phyloP scores from a whole-genome alignment of 805 yeast species.

The Teunomyces kruisii region DNA sequence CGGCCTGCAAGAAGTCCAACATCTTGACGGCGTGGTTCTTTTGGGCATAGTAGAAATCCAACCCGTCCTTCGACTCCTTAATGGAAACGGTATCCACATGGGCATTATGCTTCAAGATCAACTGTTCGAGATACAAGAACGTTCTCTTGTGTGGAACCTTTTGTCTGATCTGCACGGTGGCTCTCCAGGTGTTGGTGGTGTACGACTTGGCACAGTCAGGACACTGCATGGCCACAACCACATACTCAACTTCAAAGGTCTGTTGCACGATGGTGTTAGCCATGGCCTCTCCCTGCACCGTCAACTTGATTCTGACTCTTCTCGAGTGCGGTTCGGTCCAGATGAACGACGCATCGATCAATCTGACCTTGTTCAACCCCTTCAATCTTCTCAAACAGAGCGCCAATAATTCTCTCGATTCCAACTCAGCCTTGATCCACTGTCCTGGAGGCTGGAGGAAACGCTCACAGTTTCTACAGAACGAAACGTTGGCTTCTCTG shows the following conservation, averaged over 20 bases:
- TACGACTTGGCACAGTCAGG: constrained; percentile 97
- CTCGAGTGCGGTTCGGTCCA: constrained; percentile 99
- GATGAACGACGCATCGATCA: constrained; percentile 90
- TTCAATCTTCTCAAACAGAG: constrained; percentile 83
- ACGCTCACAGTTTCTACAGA: constrained; percentile 96
- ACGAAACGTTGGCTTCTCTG: constrained; percentile 88
- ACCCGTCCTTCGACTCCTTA: constrained; percentile 89
- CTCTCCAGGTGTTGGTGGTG: constrained; percentile 97
- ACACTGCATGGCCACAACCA: constrained; percentile 95
- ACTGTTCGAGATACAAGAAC: constrained; percentile 90
- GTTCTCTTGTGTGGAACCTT: constrained; percentile 97
- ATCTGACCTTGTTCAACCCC: constrained; percentile 81
- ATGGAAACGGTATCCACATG: constrained; percentile 93
- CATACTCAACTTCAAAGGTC: constrained; percentile 89
- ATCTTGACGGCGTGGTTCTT: constrained; percentile 91
- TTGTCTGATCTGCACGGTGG: constrained; percentile 95
- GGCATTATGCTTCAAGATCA: constrained; percentile 88
- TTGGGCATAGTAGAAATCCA: constrained; percentile 88
- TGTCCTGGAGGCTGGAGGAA: constrained; percentile 92
- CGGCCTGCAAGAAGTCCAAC: constrained; percentile 84
- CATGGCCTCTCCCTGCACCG: constrained; percentile 97
- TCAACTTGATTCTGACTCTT: constrained; percentile 84
- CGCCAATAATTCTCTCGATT: constrained; percentile 90
- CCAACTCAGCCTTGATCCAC: constrained; percentile 89
- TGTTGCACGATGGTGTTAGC: constrained; percentile 90